Evolutionary conservation across 2,329 filamentous ascomycete species (phyloP).

Genomic region (Exophiala oligosperma): DNA sequence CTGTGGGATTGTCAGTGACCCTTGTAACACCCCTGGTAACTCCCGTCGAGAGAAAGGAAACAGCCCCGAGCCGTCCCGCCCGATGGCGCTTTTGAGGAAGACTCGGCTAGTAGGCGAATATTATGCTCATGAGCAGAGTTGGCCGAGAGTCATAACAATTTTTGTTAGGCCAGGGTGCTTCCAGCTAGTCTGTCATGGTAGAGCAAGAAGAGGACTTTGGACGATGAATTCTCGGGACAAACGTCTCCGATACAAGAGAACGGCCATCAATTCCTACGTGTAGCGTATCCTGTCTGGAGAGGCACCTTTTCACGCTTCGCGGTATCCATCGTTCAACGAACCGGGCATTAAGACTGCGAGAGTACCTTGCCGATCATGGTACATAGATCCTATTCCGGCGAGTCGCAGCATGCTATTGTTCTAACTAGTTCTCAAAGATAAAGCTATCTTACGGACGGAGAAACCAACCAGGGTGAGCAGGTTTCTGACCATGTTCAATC

Average conservation of each 20-base stretch:
- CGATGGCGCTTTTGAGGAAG: neutral
- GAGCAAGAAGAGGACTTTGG: too few species aligned
- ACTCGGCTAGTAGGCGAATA: neutral
- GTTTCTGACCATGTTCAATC: too few species aligned
- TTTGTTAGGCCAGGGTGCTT: neutral
- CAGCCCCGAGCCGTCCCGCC: conserved; percentile 21
- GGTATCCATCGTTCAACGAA: neutral
- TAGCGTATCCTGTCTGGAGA: too few species aligned
- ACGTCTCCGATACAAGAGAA: too few species aligned
- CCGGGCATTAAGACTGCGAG: neutral
- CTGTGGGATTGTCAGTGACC: neutral
- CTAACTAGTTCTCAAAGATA: too few species aligned
- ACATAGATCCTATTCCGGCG: neutral
- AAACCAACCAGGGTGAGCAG: too few species aligned
- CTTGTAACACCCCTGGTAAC: neutral
- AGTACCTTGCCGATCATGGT: neutral
- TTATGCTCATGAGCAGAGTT: neutral
- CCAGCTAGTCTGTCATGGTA: neutral
- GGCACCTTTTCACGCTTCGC: too few species aligned
- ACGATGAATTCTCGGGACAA: too few species aligned
- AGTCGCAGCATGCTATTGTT: neutral
- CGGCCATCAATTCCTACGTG: too few species aligned
- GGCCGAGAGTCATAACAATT: neutral
- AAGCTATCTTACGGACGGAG: too few species aligned
- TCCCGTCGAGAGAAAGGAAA: conserved; percentile 6